phyloP scores from a whole-genome alignment of 495 filamentous ascomycete species.

The Podospora pseudoanserina region DNA sequence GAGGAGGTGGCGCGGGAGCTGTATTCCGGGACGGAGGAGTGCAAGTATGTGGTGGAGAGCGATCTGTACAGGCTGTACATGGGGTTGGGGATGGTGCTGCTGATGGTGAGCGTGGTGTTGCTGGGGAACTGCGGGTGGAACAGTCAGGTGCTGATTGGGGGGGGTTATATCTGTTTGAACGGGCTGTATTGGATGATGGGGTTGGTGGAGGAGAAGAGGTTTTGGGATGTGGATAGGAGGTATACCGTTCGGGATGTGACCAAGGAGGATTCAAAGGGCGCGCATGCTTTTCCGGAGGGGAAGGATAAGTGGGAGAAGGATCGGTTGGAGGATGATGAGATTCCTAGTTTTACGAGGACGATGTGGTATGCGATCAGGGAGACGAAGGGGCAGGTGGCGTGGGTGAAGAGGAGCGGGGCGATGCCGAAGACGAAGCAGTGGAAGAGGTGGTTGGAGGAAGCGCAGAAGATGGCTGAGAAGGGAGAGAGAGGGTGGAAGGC shows the following conservation, averaged over 20 bases:
- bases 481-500: constrained; percentile 41
- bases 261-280: constrained; percentile 31
- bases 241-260: constrained; percentile 43
- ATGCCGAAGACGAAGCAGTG: constrained; percentile 50
- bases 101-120: constrained; percentile 60
- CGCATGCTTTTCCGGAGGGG: constrained; percentile 34
- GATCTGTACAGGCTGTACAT: constrained; percentile 48
- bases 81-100: constrained; percentile 54
- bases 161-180: constrained; percentile 57
- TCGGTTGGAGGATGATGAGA: constrained; percentile 34
- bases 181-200: constrained; percentile 57
- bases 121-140: constrained; percentile 60
- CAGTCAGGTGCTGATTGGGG: constrained; percentile 56
- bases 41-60: constrained; percentile 44
- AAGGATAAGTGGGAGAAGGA: constrained; percentile 22
- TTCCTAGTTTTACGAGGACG: constrained; percentile 48
- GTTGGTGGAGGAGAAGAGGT: constrained; percentile 41
- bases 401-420: constrained; percentile 46
- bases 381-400: constrained; percentile 43
- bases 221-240: constrained; percentile 49
- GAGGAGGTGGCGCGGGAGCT: constrained; percentile 64
- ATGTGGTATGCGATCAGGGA: constrained; percentile 56
- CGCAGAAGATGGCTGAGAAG: constrained; percentile 35
- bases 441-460: constrained; percentile 51
- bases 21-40: constrained; percentile 58